Evolutionary conservation across 768 basidiomycete species (phyloP), one percentile per base, ranked within the genome.

Genomic region (Pholiota conissans): DNA sequence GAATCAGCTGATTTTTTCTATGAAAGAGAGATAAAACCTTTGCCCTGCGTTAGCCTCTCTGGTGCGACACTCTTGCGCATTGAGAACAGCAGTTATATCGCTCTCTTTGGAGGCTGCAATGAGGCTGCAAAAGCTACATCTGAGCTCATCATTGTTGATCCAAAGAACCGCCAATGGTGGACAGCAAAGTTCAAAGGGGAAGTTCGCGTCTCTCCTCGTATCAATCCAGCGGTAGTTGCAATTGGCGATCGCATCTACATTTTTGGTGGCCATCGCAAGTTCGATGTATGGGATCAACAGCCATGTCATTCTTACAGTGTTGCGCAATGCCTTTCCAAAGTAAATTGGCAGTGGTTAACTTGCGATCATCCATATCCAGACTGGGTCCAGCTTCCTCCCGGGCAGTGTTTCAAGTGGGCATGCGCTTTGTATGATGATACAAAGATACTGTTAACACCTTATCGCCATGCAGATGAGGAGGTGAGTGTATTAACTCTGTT

Each of bases 81-180:
- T 8, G 46, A 62, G 11, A 61, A 62, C 1, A 55, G 57, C 1
- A 53, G 53, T 1, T 70, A 65, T 49, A 42, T 72, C 3, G 56
- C 73, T 16, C 29, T 74, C 20, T 74, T 73, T 51, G 73, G 70
- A 7, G 73, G 73, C 1, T 60, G 66, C 32, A 26, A 2, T 7
- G 55, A 50, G 8, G 27, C 52, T n/a, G 47, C 51, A 3, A 40
- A 18, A 3, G 42, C 55, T 5, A 56, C 47, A 6, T 67, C 64
- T 0, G 24, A 53, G 2, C 30, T 65, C 16, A 62, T 71, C 46
- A 59, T 68, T 3, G 48, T 72, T n/a, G 61, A 70, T 29, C 57
- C 67, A 10, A 55, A 59, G 11, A 27, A 45, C 3, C 39, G 28
- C 8, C 56, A 62, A 42, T 72, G 70, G 71, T 72, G 66, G 66